These are phyloP conservation scores for Aureobasidium sp. DNA, from an alignment of 2,329 filamentous ascomycete genomes.

Conservation along the genomic window DNA sequence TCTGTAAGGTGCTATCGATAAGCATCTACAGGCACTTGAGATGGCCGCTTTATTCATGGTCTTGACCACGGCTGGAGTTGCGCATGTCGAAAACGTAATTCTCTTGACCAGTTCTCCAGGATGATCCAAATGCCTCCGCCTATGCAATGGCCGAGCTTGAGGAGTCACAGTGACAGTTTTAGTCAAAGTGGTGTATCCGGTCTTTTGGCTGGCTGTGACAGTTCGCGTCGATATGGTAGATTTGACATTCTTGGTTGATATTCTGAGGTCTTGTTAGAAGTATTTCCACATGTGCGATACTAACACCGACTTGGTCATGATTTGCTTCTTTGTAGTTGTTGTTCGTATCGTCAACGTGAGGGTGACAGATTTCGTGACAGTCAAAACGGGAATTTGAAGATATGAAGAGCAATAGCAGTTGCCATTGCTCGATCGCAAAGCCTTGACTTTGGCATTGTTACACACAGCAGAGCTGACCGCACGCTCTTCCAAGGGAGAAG, in stretches of 20 bases:
- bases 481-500: constrained; percentile 2
- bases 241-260: not conserved
- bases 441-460: not conserved
- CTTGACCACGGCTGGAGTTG: not conserved
- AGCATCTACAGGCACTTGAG: not conserved
- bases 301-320: not conserved
- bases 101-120: not conserved
- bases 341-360: not conserved
- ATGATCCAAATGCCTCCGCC: not conserved
- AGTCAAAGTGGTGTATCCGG: not conserved
- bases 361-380: not conserved
- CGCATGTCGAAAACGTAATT: not conserved
- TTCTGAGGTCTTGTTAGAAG: not conserved
- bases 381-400: not conserved
- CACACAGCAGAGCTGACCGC: constrained; percentile 1
- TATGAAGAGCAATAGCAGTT: constrained; percentile 1
- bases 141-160: not conserved
- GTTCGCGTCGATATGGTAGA: not conserved
- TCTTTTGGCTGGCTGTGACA: not conserved
- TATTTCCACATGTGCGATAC: too few species aligned
- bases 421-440: not conserved
- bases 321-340: not conserved
- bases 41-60: not conserved
- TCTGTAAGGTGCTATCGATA: not conserved
- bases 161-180: not conserved